Evolutionary conservation across 1,284 basidiomycete species (phyloP), one percentile per base, ranked within the genome.

Genomic region (Anthracocystis panici-leucophaei): DNA sequence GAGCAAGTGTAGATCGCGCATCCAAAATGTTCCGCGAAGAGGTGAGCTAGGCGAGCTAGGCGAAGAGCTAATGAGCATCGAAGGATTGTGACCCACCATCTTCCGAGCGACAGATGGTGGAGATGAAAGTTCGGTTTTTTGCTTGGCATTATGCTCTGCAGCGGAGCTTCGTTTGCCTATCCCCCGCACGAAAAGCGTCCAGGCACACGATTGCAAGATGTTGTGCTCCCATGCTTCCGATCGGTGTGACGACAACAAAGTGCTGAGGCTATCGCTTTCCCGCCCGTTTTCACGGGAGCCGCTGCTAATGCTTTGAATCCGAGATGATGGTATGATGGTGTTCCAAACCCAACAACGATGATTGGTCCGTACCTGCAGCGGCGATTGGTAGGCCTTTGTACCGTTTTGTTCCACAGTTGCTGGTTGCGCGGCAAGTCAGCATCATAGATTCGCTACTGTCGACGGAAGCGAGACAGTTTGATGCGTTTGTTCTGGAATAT

Each of bases 281-380:
- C 48, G 48, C 20, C n/a, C 48, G 48, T 27, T 49, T 49, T 49
- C 48, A 49, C 49, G 49, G 33, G 12, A 51, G 33, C 33, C 49
- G 48, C 14, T 25, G 44, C 12, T 18, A 16, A 42, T 12, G 20
- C 44, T 23, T 3, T 23, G 44, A 27, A 14, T 16, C 44, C 23
- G 5, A 48, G 46, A 38, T 38, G 35, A 38, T 38, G 35, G 11
- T 38, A 38, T 38, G 35, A 38, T 38, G 35, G 11, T 38, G 35
- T 14, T 38, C 11, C 11, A 14, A 38, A 38, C 35, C 14, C 35
- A 38, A 38, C 35, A 38, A 14, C 35, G 49, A 57, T 33, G 56
- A 27, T 40, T 38, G 20, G 35, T 25, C 44, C 29, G 56, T 65
- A 31, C 62, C 62, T 65, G 56, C 62, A 51, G 55, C 62, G 62